A percentile compares a stretch with the other conserved stretches of the same genome.
Conservation (phyloP, 257 asterid species). For the Dorcoceras hygrometricum region DNA sequence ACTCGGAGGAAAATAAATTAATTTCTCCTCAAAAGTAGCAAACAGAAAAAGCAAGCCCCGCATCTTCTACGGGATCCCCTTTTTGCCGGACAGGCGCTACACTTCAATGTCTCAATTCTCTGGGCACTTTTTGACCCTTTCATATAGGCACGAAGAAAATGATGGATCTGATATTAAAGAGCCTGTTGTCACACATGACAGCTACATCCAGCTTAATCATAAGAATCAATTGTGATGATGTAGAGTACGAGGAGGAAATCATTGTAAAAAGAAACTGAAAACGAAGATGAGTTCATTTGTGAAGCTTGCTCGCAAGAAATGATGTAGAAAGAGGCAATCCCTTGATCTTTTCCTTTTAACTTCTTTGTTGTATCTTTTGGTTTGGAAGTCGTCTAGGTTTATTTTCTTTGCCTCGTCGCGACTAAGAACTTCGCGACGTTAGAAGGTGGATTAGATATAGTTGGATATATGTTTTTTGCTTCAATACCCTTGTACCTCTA, state of each 20-base stretch:
- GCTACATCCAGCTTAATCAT: conserved; percentile 43
- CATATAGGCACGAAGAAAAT: conserved; percentile 34
- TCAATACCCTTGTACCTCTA: not conserved
- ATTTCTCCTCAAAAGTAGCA: conserved; percentile 60
- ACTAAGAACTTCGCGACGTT: not conserved
- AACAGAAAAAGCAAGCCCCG: conserved; percentile 43
- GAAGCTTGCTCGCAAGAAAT: conserved; percentile 47
- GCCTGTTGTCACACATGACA: conserved; percentile 44
- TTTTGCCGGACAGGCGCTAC: conserved; percentile 41
- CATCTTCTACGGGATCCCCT: conserved; percentile 64
- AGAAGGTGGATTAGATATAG: too few relatives aligned
- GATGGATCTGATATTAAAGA: conserved; percentile 65
- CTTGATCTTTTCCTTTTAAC: not conserved
- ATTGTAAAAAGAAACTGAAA: conserved; percentile 28
- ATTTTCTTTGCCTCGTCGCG: not conserved
- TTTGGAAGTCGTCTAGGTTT: too few relatives aligned
- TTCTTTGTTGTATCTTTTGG: not conserved
- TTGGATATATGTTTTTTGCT: not conserved
- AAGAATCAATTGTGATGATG: conserved; percentile 30
- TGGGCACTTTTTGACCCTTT: conserved; percentile 54
- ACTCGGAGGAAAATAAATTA: conserved; percentile 79
- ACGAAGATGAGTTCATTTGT: conserved; percentile 69
- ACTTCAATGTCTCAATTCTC: conserved; percentile 67
- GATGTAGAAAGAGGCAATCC: conserved; percentile 20
- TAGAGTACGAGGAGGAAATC: conserved; percentile 28